A percentile compares a stretch with the other conserved stretches of the same genome.
These are phyloP conservation scores for Amaranthus palmeri DNA, from an alignment of 148 eudicot genomes.

Conservation along the genomic window DNA sequence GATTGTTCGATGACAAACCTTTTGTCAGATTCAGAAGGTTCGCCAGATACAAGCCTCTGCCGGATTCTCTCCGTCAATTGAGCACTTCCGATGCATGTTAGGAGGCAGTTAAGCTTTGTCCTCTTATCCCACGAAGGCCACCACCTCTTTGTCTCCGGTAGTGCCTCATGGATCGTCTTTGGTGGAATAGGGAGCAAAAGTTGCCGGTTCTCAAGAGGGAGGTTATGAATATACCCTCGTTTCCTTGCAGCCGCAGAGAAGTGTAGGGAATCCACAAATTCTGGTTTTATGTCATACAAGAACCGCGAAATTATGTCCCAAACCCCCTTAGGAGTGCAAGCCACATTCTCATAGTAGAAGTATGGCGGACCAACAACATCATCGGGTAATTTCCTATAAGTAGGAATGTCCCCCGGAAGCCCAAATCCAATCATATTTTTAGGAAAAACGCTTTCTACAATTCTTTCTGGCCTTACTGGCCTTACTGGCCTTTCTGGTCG, in stretches of 20 bases:
- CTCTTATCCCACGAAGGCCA: slow-evolving; percentile 31
- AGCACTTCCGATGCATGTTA: slow-evolving; percentile 32
- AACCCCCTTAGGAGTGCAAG: slow-evolving; percentile 23
- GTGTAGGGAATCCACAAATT: slow-evolving; percentile 26
- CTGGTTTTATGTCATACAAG: slow-evolving; percentile 22
- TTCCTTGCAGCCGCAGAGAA: slow-evolving; percentile 32
- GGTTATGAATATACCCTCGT: slow-evolving; percentile 32
- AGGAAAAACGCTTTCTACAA: background rate
- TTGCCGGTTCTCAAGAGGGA: slow-evolving; percentile 17
- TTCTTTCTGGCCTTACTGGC: background rate
- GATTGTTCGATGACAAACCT: slow-evolving; percentile 14
- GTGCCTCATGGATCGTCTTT: slow-evolving; percentile 25
- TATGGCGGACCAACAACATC: slow-evolving; percentile 13
- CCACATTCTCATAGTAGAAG: slow-evolving; percentile 30
- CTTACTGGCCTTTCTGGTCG: background rate
- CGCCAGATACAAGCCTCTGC: slow-evolving; percentile 3
- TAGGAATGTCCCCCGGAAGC: slow-evolving; percentile 3
- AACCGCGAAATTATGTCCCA: slow-evolving; percentile 14
- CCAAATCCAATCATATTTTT: slow-evolving; percentile 29
- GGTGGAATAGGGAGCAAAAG: slow-evolving; percentile 30
- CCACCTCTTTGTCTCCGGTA: slow-evolving; percentile 24
- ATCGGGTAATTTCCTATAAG: slow-evolving; percentile 2
- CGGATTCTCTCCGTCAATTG: slow-evolving; percentile 23
- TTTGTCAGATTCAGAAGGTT: slow-evolving; percentile 14
- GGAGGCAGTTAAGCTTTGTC: slow-evolving; percentile 23